Conservation (phyloP, 805 yeast species). For the Candida andamanensis region DNA sequence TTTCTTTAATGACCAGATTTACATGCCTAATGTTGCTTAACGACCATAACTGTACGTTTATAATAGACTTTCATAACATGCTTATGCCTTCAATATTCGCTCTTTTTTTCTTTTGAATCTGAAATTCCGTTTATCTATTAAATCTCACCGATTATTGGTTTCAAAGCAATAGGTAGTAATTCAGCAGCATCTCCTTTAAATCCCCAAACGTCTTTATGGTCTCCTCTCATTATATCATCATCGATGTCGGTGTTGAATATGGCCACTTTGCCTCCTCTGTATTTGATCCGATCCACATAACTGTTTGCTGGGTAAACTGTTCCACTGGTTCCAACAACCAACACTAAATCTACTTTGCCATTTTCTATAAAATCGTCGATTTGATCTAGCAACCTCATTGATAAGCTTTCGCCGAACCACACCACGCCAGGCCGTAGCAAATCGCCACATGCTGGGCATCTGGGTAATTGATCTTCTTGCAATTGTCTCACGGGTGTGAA, state of each 20-base stretch:
- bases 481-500: conserved; percentile 46
- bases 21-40: too few species aligned
- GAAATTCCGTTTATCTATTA: too few species aligned
- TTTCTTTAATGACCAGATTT: too few species aligned
- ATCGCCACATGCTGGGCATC: conserved; percentile 68
- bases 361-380: conserved; percentile 67
- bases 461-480: conserved; percentile 53
- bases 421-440: conserved; percentile 84
- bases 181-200: conserved; percentile 78
- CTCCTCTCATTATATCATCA: conserved; percentile 35
- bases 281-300: conserved; percentile 70
- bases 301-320: conserved; percentile 91
- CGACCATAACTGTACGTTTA: too few species aligned
- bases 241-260: conserved; percentile 72
- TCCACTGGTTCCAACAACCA: conserved; percentile 84
- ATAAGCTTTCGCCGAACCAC: conserved; percentile 91
- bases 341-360: conserved; percentile 58
- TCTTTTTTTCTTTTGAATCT: too few species aligned
- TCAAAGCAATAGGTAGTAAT: conserved; percentile 61
- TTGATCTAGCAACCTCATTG: conserved; percentile 53
- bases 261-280: conserved; percentile 77
- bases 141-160: conserved; percentile 36
- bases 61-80: too few species aligned
- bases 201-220: conserved; percentile 53
- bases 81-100: too few species aligned